Base-by-base conservation (phyloP, 441 rosid species). In the Pelargonium australe region DNA sequence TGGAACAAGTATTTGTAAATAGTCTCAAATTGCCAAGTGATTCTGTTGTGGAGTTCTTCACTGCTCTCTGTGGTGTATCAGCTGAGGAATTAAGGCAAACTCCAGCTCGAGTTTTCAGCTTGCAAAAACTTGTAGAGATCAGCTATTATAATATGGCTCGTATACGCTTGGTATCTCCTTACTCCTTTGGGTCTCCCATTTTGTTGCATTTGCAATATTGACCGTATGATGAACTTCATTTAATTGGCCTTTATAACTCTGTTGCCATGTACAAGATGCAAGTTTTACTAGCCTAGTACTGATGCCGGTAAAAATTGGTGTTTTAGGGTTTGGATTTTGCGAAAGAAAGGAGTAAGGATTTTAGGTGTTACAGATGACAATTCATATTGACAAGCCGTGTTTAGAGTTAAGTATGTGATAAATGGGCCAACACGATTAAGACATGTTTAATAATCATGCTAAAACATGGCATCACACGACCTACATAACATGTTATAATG, bases 111-210 rank as follows among this genome's bases (percentile, higher is more conserved):
- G 99, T 92, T 75, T 95, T 89, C 89, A 92, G 99, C 83, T 80
- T 95, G 87, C 99, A 95, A 82, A 95, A 95, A 78, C 98, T 95
- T 76, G 96, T 92, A 61, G 98, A 95, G 90, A 95, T 95, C 78
- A 95, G 99, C 82, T 95, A 95, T 80, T 95, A 95, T 88, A 95
- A 95, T 75, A 95, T 88, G 87, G 91, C 96, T 78, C 99, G 98
- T 76, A 95, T 95, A 69, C 91, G 99, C 55, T 81, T 95, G 99
- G 99, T 95, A 92, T 73, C 65, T 69, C 77, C 74, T 77, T 79
- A 67, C 74, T 68, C 28, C 63, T 13, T 60, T 63, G 28, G 28
- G 28, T 58, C 58, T 10, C 55, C 34, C 44, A 20, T 43, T 68
- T 12, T 16, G 65, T 58, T 61, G 16, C 4, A 19, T 28, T 63